These are phyloP conservation scores for Terana coerulea DNA, from an alignment of 768 basidiomycete species.

Conservation along the genomic window DNA sequence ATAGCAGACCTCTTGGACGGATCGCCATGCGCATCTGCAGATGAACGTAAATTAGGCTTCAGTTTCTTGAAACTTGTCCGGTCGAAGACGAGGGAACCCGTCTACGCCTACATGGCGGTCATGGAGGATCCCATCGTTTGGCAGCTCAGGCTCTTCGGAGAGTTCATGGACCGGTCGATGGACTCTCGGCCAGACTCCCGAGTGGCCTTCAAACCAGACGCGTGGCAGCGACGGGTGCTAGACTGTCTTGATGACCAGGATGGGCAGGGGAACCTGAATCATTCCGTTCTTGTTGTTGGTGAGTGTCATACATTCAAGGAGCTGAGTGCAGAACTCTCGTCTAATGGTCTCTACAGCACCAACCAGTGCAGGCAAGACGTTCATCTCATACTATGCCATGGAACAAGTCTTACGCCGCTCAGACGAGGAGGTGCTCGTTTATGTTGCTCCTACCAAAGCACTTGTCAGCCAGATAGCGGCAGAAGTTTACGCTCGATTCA, in stretches of 20 bases:
- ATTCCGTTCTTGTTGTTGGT: conserved; percentile 68
- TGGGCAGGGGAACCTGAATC: conserved; percentile 25
- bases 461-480: conserved; percentile 70
- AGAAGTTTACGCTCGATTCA: conserved; percentile 69
- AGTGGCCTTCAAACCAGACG: conserved; percentile 63
- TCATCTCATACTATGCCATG: conserved; percentile 78
- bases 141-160: conserved; percentile 68
- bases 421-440: conserved; percentile 65
- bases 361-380: conserved; percentile 73
- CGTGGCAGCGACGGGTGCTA: conserved; percentile 66
- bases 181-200: conserved; percentile 54
- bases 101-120: conserved; percentile 52
- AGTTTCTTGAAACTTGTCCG: conserved; percentile 53
- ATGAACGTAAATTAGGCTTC: conserved; percentile 38
- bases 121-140: conserved; percentile 55
- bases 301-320: conserved; percentile 17
- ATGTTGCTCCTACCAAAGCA: conserved; percentile 74
- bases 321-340: neutral
- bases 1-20: conserved; percentile 23
- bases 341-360: conserved; percentile 40
- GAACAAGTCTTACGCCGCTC: conserved; percentile 58
- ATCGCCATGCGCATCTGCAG: conserved; percentile 7
- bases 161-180: conserved; percentile 72
- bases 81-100: conserved; percentile 35
- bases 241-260: conserved; percentile 49